phyloP scores from a whole-genome alignment of 257 asterid species.

The Petunia axillaris region DNA sequence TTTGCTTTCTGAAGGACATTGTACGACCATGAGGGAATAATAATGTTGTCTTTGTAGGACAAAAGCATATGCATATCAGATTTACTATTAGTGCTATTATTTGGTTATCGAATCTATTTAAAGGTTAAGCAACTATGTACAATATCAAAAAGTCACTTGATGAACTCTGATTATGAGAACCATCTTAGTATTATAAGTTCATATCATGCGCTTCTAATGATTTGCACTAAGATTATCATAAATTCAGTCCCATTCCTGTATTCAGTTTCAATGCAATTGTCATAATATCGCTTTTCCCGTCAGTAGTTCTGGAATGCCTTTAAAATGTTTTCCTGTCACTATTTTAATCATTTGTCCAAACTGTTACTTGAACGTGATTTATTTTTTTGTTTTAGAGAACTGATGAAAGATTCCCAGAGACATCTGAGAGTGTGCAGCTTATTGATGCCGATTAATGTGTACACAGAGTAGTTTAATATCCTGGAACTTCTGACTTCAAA shows the following conservation, averaged over 20 bases:
- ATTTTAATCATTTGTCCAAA: background rate
- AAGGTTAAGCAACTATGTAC: background rate
- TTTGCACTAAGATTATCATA: background rate
- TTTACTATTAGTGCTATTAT: conserved; percentile 1
- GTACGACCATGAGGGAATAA: background rate
- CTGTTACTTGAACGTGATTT: background rate
- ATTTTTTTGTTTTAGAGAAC: background rate
- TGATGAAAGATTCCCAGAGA: background rate
- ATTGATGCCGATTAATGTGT: background rate
- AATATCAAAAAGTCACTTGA: background rate
- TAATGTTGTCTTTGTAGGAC: background rate
- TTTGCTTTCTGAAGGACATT: background rate
- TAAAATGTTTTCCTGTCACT: background rate
- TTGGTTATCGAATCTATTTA: background rate
- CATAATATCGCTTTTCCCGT: background rate
- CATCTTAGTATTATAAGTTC: background rate
- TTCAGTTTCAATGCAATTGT: background rate
- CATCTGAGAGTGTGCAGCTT: background rate
- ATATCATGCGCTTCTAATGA: background rate
- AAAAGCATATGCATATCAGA: background rate
- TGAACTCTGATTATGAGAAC: background rate
- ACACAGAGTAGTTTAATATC: background rate
- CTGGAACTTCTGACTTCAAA: conserved; percentile 1
- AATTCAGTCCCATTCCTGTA: background rate
- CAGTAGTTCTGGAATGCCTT: background rate